Conservation (phyloP, 345 rosid genomes). For the Citrus hindsii region DNA sequence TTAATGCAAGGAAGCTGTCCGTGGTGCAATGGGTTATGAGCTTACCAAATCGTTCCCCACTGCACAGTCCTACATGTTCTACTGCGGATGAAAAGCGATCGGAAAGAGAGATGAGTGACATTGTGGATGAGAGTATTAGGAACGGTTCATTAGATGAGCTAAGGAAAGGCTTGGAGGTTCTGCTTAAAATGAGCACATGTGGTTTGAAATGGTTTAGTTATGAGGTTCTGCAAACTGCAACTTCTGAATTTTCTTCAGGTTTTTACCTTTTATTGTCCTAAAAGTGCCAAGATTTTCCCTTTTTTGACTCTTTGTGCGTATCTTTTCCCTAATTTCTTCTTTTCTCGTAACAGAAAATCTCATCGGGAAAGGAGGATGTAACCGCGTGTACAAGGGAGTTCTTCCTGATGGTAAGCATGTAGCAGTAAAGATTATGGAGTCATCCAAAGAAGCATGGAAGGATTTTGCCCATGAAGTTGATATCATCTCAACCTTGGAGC, state of each 20-base stretch:
- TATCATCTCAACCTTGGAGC: conserved; percentile 66
- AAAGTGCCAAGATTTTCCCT: not conserved
- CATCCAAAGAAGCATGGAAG: conserved; percentile 56
- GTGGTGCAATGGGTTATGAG: conserved; percentile 89
- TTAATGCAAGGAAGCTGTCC: conserved; percentile 43
- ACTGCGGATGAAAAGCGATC: conserved; percentile 17
- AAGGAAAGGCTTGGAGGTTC: conserved; percentile 30
- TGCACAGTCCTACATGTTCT: conserved; percentile 24
- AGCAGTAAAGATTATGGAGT: conserved; percentile 70
- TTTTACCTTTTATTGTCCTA: not conserved
- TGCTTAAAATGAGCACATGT: conserved; percentile 37
- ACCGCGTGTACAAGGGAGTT: conserved; percentile 66
- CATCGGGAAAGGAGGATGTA: conserved; percentile 83
- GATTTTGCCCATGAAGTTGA: conserved; percentile 72
- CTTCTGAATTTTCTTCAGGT: conserved; percentile 79
- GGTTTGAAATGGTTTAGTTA: conserved; percentile 53
- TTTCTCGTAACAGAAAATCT: conserved; percentile 46
- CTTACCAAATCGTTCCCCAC: conserved; percentile 63
- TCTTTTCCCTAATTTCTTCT: conserved; percentile 16
- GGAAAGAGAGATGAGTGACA: conserved; percentile 15
- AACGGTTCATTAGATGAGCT: conserved; percentile 20
- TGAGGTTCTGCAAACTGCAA: conserved; percentile 57
- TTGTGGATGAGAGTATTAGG: conserved; percentile 17
- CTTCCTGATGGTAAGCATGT: conserved; percentile 67
- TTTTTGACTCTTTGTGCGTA: not conserved